A percentile compares a stretch with the other conserved stretches of the same genome.
phyloP scores from a whole-genome alignment of 192 early-diverging fungal genomes.

The Rhizophagus prolifer region DNA sequence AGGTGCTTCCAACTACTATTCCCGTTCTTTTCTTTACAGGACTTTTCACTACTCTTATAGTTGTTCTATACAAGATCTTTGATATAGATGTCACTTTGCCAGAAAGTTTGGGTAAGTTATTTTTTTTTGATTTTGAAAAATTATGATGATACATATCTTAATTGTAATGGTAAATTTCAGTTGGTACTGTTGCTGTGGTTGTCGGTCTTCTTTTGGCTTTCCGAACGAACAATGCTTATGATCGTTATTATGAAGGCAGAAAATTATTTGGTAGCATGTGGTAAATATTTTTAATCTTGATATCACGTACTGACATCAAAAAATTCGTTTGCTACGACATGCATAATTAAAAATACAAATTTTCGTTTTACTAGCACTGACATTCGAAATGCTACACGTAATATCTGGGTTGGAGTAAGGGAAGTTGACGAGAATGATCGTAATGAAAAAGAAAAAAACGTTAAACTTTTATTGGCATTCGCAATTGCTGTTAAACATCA shows the following conservation, averaged over 20 bases:
- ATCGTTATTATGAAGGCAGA: conserved; percentile 78
- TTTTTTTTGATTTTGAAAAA: neutral
- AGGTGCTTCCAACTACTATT: conserved; percentile 6
- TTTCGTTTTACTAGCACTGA: conserved; percentile 39
- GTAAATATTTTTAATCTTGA: conserved; percentile 45
- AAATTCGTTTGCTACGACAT: conserved; percentile 29
- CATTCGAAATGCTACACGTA: conserved; percentile 64
- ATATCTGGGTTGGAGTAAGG: conserved; percentile 59
- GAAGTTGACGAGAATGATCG: conserved; percentile 40
- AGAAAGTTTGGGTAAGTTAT: conserved; percentile 1
- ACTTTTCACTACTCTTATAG: neutral
- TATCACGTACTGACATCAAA: conserved; percentile 58
- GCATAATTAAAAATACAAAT: neutral
- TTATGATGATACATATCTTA: neutral
- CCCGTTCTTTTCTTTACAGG: conserved; percentile 10
- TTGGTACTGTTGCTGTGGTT: conserved; percentile 55
- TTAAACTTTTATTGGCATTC: conserved; percentile 56
- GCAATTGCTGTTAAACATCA: conserved; percentile 60
- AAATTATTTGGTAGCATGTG: conserved; percentile 63
- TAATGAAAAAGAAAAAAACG: conserved; percentile 51
- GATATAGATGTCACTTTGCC: neutral
- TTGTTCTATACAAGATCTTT: neutral
- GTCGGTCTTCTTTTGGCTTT: conserved; percentile 80
- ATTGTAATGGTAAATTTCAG: conserved; percentile 19
- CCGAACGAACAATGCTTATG: conserved; percentile 78